Percentiles rank a stretch among this genome's conserved stretches.
Conservation (phyloP, 805 yeast species). For the Metschnikowia orientalis region DNA sequence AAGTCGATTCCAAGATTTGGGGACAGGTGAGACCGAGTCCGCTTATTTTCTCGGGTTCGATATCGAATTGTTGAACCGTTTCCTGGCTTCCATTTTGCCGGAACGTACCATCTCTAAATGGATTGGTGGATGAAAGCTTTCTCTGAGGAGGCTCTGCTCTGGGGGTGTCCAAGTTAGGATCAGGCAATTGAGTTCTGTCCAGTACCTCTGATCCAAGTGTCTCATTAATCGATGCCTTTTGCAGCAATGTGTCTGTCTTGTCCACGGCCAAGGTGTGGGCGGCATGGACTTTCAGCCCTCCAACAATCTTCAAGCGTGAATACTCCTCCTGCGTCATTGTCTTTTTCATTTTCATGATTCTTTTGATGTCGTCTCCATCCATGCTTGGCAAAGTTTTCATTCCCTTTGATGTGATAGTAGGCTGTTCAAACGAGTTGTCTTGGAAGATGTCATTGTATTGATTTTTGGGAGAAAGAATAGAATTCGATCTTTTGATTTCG, state of each 20-base stretch:
- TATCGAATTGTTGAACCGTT: too few species aligned
- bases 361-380: slow-evolving; percentile 42
- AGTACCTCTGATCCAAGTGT: slow-evolving; percentile 9
- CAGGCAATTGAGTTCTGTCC: not conserved
- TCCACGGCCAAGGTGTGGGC: slow-evolving; percentile 18
- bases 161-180: not conserved
- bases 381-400: slow-evolving; percentile 48
- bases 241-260: slow-evolving; percentile 11
- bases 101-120: slow-evolving; percentile 2
- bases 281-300: slow-evolving; percentile 13
- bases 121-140: slow-evolving; percentile 2
- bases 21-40: too few species aligned
- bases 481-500: slow-evolving; percentile 36
- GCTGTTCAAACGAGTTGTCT: slow-evolving; percentile 21
- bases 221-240: slow-evolving; percentile 15
- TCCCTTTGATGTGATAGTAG: slow-evolving; percentile 42
- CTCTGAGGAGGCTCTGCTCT: not conserved
- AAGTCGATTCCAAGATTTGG: too few species aligned
- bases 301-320: slow-evolving; percentile 29
- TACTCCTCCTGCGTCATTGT: slow-evolving; percentile 40
- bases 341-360: slow-evolving; percentile 31
- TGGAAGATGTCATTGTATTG: slow-evolving; percentile 38
- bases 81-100: too few species aligned
- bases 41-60: not conserved
- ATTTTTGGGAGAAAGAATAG: slow-evolving; percentile 34